These are phyloP conservation scores for Persicaria maculosa DNA, from an alignment of 148 eudicot species.

Conservation along the genomic window DNA sequence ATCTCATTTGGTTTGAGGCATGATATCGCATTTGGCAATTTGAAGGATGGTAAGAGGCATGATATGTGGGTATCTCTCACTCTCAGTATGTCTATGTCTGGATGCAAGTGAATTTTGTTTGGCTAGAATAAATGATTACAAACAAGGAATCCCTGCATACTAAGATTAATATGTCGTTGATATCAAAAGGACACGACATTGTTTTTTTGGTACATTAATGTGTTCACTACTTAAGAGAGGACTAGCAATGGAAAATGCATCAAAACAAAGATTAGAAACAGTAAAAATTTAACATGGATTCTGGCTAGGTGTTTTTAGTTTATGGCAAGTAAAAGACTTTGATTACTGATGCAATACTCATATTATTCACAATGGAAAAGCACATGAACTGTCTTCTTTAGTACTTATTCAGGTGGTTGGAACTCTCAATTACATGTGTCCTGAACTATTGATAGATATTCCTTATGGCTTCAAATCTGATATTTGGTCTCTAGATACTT, in stretches of 20 bases:
- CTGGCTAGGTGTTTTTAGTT: not conserved
- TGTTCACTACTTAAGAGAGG: not conserved
- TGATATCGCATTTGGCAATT: too few species aligned
- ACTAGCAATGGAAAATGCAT: not conserved
- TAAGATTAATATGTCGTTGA: not conserved
- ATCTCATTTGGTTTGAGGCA: too few species aligned
- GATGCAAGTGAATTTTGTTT: not conserved
- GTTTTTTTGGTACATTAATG: not conserved
- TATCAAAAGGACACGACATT: not conserved
- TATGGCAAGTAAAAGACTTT: not conserved
- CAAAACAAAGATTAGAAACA: not conserved
- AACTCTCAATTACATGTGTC: constrained; percentile 99
- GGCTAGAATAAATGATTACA: not conserved
- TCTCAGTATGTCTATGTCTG: not conserved
- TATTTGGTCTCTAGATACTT: constrained; percentile 94
- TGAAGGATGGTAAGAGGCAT: too few species aligned
- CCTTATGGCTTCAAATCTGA: constrained; percentile 99
- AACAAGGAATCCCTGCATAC: not conserved
- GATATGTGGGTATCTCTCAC: too few species aligned
- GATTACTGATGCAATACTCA: not conserved
- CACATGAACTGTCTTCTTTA: not conserved
- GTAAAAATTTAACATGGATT: not conserved
- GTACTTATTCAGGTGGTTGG: constrained; percentile 67
- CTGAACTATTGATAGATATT: constrained; percentile 92
- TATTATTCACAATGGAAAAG: not conserved